Evolutionary conservation across 2,329 filamentous ascomycete species (phyloP).

Genomic region (Fusarium sp.): DNA sequence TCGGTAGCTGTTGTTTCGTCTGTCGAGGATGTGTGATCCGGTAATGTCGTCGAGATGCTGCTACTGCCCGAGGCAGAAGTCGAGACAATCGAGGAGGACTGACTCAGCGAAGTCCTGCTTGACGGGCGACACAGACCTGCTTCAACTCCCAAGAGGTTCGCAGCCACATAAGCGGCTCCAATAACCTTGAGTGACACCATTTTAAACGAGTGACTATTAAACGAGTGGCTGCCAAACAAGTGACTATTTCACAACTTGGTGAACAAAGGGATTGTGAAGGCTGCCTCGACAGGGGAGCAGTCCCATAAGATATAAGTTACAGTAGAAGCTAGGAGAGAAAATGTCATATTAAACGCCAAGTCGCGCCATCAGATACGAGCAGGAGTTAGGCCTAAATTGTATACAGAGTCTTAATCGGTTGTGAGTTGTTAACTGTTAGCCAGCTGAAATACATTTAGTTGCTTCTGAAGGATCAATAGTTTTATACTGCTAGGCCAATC

Average conservation of each 20-base stretch:
- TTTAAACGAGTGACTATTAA: conserved; percentile 2
- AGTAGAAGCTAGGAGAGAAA: background rate
- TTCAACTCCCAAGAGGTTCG: background rate
- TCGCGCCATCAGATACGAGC: background rate
- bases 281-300: too few relatives aligned
- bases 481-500: background rate
- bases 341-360: background rate
- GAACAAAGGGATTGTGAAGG: background rate
- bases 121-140: conserved; percentile 7
- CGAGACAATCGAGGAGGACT: background rate
- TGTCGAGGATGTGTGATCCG: accelerated
- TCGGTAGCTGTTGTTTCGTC: background rate
- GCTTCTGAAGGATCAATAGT: conserved; percentile 10
- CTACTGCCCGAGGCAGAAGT: background rate
- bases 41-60: accelerated
- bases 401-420: background rate
- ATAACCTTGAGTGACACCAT: conserved; percentile 16
- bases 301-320: background rate
- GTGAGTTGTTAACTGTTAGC: background rate
- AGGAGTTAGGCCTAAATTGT: background rate
- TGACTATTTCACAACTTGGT: background rate
- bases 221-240: background rate
- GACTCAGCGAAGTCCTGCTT: background rate
- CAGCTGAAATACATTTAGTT: background rate
- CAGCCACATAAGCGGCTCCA: conserved; percentile 1